Conservation (phyloP, 2,329 filamentous ascomycete genomes). For the Paecilomyces niveus region DNA sequence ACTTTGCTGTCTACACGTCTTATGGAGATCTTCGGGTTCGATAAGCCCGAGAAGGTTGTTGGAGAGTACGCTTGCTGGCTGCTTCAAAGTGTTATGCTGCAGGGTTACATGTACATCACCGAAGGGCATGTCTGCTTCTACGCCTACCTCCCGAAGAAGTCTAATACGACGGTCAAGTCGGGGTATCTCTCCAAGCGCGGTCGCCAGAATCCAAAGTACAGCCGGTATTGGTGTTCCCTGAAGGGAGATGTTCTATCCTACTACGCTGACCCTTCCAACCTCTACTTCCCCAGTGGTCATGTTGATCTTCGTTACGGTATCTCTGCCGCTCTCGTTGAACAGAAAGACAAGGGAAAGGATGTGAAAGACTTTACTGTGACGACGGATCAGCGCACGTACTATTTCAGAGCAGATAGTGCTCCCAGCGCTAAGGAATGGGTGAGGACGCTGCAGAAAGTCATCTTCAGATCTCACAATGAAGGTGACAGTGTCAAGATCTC, state of each 20-base stretch:
- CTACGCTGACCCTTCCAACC: conserved; percentile 71
- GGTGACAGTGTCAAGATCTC: conserved; percentile 96
- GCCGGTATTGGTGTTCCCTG: conserved; percentile 85
- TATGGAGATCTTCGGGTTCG: conserved; percentile 80
- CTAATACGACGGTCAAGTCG: conserved; percentile 70
- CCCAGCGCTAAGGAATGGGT: conserved; percentile 95
- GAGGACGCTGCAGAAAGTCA: conserved; percentile 84
- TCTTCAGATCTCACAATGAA: conserved; percentile 92
- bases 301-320: conserved; percentile 90
- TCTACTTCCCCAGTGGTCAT: conserved; percentile 87
- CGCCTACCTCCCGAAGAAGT: conserved; percentile 91
- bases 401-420: conserved; percentile 81
- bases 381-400: conserved; percentile 74
- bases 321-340: conserved; percentile 67
- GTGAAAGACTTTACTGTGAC: conserved; percentile 69
- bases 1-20: conserved; percentile 62
- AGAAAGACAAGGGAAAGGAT: conserved; percentile 63
- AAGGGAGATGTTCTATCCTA: conserved; percentile 91
- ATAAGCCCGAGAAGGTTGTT: conserved; percentile 74
- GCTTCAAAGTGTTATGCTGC: conserved; percentile 80
- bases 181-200: conserved; percentile 85
- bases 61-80: conserved; percentile 92
- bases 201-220: conserved; percentile 78
- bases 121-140: conserved; percentile 93
- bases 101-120: conserved; percentile 95